Evolutionary conservation across 2,329 filamentous ascomycete genomes (phyloP), one percentile per base, ranked within the genome.

Genomic region (Cytospora piceae): DNA sequence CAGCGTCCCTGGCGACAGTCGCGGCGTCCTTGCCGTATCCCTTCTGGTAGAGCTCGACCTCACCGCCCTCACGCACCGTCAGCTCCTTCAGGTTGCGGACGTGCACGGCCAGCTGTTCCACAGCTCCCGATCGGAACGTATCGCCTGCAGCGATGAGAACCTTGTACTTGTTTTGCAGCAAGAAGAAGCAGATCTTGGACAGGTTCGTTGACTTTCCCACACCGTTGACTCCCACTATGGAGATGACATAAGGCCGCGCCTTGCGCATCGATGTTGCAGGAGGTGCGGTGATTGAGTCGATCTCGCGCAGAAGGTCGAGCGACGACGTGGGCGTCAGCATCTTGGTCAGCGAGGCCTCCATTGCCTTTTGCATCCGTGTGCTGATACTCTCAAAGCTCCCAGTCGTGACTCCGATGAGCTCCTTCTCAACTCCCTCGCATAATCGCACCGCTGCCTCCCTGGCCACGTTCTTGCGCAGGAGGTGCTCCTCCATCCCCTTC

Each of bases 1-100:
- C 94, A 0, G 95, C 94, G 73, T 98, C 95, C 75, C 94, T 93
- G 53, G 95, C 95, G 55, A 99, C 94, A 49, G 93, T 91, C 14
- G 96, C 96, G 0, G 96, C 95, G 74, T 99, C 96, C 75, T 97
- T 98, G 73, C 95, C 95, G 76, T 99, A 99, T 42, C 95, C 95
- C 80, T 96, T 95, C 75, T 99, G 93, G 78, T 96, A 99, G 58
- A 99, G 83, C 75, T 96, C 94, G 58, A 99, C 92, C 64, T 87
- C 81, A 32, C 92, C 92, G 55, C 91, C 91, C 78, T 98, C 94
- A 69, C 95, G 88, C 60, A 87, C 85, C 6, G 90, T 92, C 37
- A 99, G 85, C 78, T 99, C 94, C 74, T 92, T 93, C 69, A 99
- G 83, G 75, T 98, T 97, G 66, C 92, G 90, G 34, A 96, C 95